These are phyloP conservation scores for Microthyrium microscopicum DNA, from an alignment of 2,329 filamentous ascomycete species.

Conservation along the genomic window DNA sequence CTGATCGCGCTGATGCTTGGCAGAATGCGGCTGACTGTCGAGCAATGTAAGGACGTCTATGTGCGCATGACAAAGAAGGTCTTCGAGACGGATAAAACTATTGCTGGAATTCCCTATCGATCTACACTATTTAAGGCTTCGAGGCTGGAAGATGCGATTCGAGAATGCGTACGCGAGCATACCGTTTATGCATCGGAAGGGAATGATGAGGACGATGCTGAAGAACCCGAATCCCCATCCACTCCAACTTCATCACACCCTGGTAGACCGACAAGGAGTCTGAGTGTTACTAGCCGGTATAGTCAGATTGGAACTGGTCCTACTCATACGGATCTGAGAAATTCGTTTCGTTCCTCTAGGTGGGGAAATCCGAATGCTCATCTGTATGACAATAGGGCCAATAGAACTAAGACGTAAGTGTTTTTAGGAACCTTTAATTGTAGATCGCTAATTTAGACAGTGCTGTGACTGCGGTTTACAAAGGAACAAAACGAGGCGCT, in stretches of 20 bases:
- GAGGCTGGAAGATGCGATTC: constrained; percentile 84
- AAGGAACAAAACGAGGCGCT: constrained; percentile 54
- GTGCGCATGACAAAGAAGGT: constrained; percentile 87
- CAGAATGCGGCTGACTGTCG: constrained; percentile 73
- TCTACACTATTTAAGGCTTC: constrained; percentile 95
- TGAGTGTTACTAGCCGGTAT: constrained; percentile 67
- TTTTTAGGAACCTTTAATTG: background rate
- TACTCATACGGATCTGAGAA: constrained; percentile 21
- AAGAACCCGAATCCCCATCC: constrained; percentile 24
- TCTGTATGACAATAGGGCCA: constrained; percentile 75
- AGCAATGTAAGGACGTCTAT: constrained; percentile 95
- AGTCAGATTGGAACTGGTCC: constrained; percentile 59
- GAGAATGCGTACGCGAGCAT: constrained; percentile 65
- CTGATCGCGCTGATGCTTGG: constrained; percentile 96
- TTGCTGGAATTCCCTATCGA: constrained; percentile 86
- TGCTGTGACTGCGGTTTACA: constrained; percentile 79
- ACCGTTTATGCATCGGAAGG: constrained; percentile 68
- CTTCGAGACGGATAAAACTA: constrained; percentile 96
- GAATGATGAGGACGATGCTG: constrained; percentile 43
- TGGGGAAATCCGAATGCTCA: constrained; percentile 72
- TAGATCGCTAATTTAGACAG: constrained; percentile 28
- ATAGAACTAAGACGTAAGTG: constrained; percentile 75
- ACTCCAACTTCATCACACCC: constrained; percentile 24
- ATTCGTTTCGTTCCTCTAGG: constrained; percentile 33
- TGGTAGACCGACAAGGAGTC: constrained; percentile 38